Percentiles rank a stretch among this genome's conserved stretches.
Evolutionary conservation across 2,329 filamentous ascomycete genomes (phyloP).

Genomic region (Talaromyces funiculosus): DNA sequence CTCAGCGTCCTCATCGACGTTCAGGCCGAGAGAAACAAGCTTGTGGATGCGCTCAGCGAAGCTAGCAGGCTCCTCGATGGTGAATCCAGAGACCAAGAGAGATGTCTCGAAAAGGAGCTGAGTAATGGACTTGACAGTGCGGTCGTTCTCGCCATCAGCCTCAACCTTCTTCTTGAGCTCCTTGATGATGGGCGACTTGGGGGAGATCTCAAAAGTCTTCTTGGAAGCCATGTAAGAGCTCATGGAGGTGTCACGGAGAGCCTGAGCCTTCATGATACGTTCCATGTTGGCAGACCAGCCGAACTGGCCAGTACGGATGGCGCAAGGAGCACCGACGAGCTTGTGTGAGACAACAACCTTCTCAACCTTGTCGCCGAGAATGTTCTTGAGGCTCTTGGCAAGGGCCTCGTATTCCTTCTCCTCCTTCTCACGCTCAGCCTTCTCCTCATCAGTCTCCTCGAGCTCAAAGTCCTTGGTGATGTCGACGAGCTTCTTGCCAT

Average conservation of each 20-base stretch:
- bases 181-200: slow-evolving; percentile 94
- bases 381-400: slow-evolving; percentile 97
- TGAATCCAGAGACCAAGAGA: slow-evolving; percentile 97
- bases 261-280: slow-evolving; percentile 99
- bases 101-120: slow-evolving; percentile 99
- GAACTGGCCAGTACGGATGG: slow-evolving; percentile 98
- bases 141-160: slow-evolving; percentile 94
- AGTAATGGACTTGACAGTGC: slow-evolving; percentile 98
- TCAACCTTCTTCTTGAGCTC: slow-evolving; percentile 99
- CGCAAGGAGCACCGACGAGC: slow-evolving; percentile 87
- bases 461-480: slow-evolving; percentile 99
- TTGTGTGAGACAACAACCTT: slow-evolving; percentile 99
- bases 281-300: slow-evolving; percentile 99
- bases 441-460: slow-evolving; percentile 99
- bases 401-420: slow-evolving; percentile 97
- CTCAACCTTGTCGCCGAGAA: slow-evolving; percentile 98
- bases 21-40: slow-evolving; percentile 94
- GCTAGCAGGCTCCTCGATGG: slow-evolving; percentile 95
- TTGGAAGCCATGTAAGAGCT: slow-evolving; percentile 99
- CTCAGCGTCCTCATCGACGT: slow-evolving; percentile 92
- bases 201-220: slow-evolving; percentile 99
- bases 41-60: slow-evolving; percentile 99
- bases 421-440: slow-evolving; percentile 87
- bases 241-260: slow-evolving; percentile 99
- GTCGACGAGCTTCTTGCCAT: slow-evolving; percentile 99